Evolutionary conservation across 139 green algal species (phyloP), one percentile per base, ranked within the genome.

Genomic region (Pseudopediastrum boryanum): DNA sequence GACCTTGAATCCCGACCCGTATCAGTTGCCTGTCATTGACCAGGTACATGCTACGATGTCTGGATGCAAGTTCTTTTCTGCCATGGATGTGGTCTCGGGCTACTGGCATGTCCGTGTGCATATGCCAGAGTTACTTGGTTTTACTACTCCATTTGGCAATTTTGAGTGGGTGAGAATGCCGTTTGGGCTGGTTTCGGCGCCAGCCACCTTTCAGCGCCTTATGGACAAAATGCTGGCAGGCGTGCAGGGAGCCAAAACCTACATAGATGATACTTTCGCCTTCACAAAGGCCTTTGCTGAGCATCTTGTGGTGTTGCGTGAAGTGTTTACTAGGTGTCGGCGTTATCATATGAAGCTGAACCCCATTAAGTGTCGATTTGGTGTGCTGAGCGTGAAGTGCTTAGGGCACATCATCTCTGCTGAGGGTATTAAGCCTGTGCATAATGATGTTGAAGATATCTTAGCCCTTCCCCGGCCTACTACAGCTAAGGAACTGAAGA

Each of bases 181-280:
- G 8, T 65, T 76, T 63, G 78, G 78, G 31, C 73, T 84, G 33
- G 5, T 48, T 23, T 69, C 39, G 27, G n/a, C 78, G 4, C 44
- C 69, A 38, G 43, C 52, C 6, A 74, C 78, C 19, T 83, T 75
- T 54, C 78, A 83, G 59, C 33, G 78, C 16, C 35, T 83, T 33
- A 78, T 83, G 78, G 27, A 72, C 46, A 21, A 75, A 4, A 36
- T 78, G 48, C 29, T 83, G 27, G 10, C 4, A 42, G 43, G 27
- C 23, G 39, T 72, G 27, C 27, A 51, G 48, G 68, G 68, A 35
- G 38, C 63, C 19, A 62, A 31, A 9, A 62, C 64, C 38, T 83
- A 83, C n/a, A 48, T 83, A 10, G 56, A 83, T 63, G 68, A 83
- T 51, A 76, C 65, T 33, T 71, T 69, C 33, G n/a, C 42, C 36